Base-by-base conservation (phyloP, 805 yeast species). In the Saturnispora kantuleensis region DNA sequence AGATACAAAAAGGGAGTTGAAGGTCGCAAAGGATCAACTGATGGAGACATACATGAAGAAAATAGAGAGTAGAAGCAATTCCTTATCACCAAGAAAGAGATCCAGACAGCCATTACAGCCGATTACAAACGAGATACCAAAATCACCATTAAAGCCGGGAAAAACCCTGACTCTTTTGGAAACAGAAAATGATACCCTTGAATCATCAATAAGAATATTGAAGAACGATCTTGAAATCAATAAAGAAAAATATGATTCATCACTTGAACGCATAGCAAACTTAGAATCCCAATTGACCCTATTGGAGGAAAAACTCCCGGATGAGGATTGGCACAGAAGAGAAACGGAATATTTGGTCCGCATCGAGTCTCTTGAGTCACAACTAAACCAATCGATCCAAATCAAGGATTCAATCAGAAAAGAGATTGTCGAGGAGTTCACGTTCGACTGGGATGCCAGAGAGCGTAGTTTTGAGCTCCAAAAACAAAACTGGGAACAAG, bases 111-210 rank as follows among this genome's bases (percentile, higher is more conserved):
- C 45, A 3, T n/a, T 35, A 6, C 35, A 30, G 10, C 12, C 28
- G 33, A 3, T n/a, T 33, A 21, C 32, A 21, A 21, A 13, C 10
- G 12, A 5, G 31, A 40, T 6, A 8, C 10, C n/a, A 11, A 12
- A 45, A 6, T 39, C 43, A 8, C 35, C 45, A n/a, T 37, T 48
- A n/a, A 48, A 41, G 12, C 40, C 33, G 10, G 12, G 10, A 47
- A 43, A 39, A n/a, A 21, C 26, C 26, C 5, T 59, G n/a, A 50
- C 52, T 2, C 43, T 50, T 12, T 41, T 54, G 8, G 64, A 60
- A 43, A 52, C 55, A 2, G 40, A 45, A 21, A 57, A 56, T 44
- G 64, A 60, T 43, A 29, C 50, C 15, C 37, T 58, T 28, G 58
- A 55, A 31, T 50, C 56, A 13, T 45, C 47, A 1, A 30, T 55